phyloP scores from a whole-genome alignment of 495 filamentous ascomycete genomes.

The Podospora fimiseda region DNA sequence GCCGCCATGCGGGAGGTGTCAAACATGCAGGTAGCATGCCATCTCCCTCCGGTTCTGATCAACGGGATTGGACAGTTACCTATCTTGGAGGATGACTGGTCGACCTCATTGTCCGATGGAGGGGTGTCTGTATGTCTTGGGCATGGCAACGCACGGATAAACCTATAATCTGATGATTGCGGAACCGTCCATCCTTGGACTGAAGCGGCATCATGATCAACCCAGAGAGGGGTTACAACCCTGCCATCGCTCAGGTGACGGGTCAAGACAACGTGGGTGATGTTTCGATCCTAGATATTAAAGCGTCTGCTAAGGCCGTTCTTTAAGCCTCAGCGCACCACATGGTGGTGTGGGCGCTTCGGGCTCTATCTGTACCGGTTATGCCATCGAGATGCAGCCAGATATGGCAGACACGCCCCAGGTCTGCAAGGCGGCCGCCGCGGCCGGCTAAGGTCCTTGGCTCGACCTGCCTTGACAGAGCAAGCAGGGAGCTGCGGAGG shows the following conservation, averaged over 20 bases:
- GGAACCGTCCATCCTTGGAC: conserved; percentile 22
- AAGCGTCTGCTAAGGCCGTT: conserved; percentile 13
- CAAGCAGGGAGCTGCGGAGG: neutral
- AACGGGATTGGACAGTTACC: conserved; percentile 18
- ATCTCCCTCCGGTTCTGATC: conserved; percentile 22
- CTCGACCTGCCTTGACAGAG: neutral
- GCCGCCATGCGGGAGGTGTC: conserved; percentile 16
- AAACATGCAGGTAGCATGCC: conserved; percentile 25
- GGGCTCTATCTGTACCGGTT: neutral
- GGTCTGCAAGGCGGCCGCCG: conserved; percentile 7
- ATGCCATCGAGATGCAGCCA: conserved; percentile 9
- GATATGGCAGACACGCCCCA: neutral
- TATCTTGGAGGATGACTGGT: conserved; percentile 15
- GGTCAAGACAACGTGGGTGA: conserved; percentile 14
- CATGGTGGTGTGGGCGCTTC: neutral
- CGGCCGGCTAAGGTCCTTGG: neutral
- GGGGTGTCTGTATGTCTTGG: conserved; percentile 12
- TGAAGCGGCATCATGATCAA: conserved; percentile 18
- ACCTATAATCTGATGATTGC: conserved; percentile 21
- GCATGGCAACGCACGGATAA: conserved; percentile 22
- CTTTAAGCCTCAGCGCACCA: conserved; percentile 12
- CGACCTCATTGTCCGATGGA: conserved; percentile 12
- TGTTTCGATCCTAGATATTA: conserved; percentile 17
- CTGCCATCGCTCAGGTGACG: conserved; percentile 24
- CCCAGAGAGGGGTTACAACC: conserved; percentile 18